Base-by-base conservation (phyloP, 345 rosid genomes). In the Theobroma cacao region DNA sequence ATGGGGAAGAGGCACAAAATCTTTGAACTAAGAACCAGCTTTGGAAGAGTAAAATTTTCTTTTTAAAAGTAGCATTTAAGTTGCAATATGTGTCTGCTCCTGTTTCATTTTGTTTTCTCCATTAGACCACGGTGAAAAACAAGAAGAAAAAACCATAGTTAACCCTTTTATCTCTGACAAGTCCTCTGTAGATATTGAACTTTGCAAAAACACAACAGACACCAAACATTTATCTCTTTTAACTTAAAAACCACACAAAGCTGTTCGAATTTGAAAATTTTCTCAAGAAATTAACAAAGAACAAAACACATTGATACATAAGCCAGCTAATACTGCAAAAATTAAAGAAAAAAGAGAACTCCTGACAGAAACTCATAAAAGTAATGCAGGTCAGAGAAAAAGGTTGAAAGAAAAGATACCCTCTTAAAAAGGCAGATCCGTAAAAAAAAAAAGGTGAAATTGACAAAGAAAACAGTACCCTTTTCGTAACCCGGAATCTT, bases 351-450 rank as follows among this genome's bases (percentile, higher is more conserved):
- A 50, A 48, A 17, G 0, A 48, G 28, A 40, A 50, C 30, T 50
- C 58, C 24, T 28, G 74, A 7, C 38, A 48, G 38, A 28, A 47
- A 20, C 55, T 43, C 59, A 31, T 9, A 48, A 70, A 10, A 7
- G 28, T 10, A 70, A 47, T 47, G 74, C 74, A 30, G 20, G 73
- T 43, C 55, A 41, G 53, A 68, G 13, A 68, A 68, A 68, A 69
- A 71, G 24, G 75, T 48, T 1, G 60, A 24, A 48, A 28, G 40
- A 24, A 45, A 28, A 26, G 13, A 45, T 40, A 12, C 33, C 11
- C 33, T 43, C 13, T 36, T 7, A 24, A 38, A 36, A 36, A 43
- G 53, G 55, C 55, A 67, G 65, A 60, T 60, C 36, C 36, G 3
- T 60, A 28, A 28, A 1, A 7, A 20, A 7, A 20, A 53, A 59